phyloP scores from a whole-genome alignment of 108 stramenopile genomes.

The Mediolabrus comicus region DNA sequence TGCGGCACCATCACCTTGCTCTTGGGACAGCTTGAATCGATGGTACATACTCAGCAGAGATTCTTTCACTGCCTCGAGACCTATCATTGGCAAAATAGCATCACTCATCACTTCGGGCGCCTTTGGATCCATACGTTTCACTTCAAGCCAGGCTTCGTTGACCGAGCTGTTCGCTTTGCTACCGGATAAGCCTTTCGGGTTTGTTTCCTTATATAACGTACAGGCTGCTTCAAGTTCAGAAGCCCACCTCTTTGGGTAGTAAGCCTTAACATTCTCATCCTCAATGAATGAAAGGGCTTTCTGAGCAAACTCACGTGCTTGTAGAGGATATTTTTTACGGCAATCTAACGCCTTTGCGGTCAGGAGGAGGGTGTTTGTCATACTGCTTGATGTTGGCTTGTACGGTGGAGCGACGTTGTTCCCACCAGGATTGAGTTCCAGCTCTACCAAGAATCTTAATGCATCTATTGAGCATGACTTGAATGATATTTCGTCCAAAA shows the following conservation, averaged over 20 bases:
- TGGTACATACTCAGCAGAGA: conserved; percentile 67
- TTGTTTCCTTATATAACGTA: background rate
- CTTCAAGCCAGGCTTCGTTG: conserved; percentile 4
- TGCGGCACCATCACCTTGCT: conserved; percentile 20
- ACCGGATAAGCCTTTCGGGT: background rate
- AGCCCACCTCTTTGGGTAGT: background rate
- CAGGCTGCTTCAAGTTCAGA: background rate
- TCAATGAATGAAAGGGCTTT: background rate
- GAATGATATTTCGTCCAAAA: conserved; percentile 9
- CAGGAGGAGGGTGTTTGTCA: background rate
- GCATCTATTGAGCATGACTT: background rate
- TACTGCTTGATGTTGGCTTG: background rate
- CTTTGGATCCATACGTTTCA: background rate
- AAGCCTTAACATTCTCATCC: background rate
- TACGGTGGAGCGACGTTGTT: background rate
- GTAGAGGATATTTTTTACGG: conserved; percentile 1
- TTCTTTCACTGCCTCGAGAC: conserved; percentile 72
- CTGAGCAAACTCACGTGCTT: conserved; percentile 8
- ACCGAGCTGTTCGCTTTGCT: background rate
- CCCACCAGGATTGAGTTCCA: conserved; percentile 4
- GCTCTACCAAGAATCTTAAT: conserved; percentile 5
- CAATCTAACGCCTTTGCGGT: conserved; percentile 15
- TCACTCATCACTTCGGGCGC: conserved; percentile 11
- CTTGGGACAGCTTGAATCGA: conserved; percentile 39
- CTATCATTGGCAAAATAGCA: conserved; percentile 43